Percentiles rank a stretch among this genome's conserved stretches.
phyloP scores from a whole-genome alignment of 306 rosid species.

The Elaeagnus macrophylla region DNA sequence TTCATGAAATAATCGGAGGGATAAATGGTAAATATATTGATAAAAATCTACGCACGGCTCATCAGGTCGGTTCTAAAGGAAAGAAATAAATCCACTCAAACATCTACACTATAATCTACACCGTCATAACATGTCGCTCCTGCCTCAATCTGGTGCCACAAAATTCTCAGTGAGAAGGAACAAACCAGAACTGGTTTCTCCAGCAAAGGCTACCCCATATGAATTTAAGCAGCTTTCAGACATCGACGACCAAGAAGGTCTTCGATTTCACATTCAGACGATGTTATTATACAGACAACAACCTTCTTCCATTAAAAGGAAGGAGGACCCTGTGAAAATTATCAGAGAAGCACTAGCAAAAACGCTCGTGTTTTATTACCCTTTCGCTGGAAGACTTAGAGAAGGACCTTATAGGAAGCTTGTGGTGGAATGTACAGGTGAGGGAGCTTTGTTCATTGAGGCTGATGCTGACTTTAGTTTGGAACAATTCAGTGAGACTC shows the following conservation, averaged over 20 bases:
- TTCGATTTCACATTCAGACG: slow-evolving; percentile 1
- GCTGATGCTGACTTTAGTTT: slow-evolving; percentile 13
- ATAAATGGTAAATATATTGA: no score
- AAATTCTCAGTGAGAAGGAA: no score
- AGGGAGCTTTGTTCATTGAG: slow-evolving; percentile 22
- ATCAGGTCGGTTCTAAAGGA: no score
- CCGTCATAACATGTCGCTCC: no score
- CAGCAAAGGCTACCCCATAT: slow-evolving; percentile 16
- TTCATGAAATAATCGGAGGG: no score
- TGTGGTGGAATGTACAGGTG: slow-evolving; percentile 19
- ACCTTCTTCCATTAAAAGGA: background rate
- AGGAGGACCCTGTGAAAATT: slow-evolving; percentile 4
- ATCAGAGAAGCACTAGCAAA: slow-evolving; percentile 19
- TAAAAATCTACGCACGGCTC: no score
- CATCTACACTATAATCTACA: no score
- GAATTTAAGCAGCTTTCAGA: slow-evolving; percentile 24
- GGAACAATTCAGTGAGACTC: slow-evolving; percentile 9
- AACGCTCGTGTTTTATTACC: slow-evolving; percentile 26
- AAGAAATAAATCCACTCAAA: no score
- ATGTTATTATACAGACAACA: slow-evolving; percentile 6
- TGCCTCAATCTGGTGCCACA: no score
- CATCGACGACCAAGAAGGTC: slow-evolving; percentile 24
- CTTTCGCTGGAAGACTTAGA: slow-evolving; percentile 28
- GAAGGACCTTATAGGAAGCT: slow-evolving; percentile 20
- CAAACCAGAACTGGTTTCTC: slow-evolving; percentile 9